phyloP scores from a whole-genome alignment of 2,329 filamentous ascomycete genomes.

The Claviceps sp. region DNA sequence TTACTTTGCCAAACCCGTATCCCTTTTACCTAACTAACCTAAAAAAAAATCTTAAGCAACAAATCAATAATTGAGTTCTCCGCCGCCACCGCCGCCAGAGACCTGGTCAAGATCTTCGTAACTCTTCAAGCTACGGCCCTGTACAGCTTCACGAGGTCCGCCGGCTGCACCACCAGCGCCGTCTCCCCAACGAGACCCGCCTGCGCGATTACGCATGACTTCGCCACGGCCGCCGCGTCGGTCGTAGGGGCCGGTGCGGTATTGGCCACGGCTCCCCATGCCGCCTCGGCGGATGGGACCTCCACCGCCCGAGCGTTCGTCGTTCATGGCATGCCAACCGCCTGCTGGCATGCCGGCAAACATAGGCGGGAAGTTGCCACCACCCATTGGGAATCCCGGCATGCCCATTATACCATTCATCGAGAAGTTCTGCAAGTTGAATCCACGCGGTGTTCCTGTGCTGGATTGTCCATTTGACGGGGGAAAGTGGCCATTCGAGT shows the following conservation, averaged over 20 bases:
- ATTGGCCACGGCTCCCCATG: constrained; percentile 35
- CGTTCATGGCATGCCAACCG: constrained; percentile 37
- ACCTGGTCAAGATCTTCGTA: constrained; percentile 95
- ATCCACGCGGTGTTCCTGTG: constrained; percentile 78
- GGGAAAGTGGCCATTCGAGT: constrained; percentile 91
- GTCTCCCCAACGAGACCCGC: constrained; percentile 54
- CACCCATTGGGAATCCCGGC: constrained; percentile 41
- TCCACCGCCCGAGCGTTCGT: constrained; percentile 41
- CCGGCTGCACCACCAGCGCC: constrained; percentile 64
- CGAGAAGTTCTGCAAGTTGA: constrained; percentile 66
- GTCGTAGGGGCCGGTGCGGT: constrained; percentile 61
- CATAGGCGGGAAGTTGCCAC: constrained; percentile 37
- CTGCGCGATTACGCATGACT: constrained; percentile 36
- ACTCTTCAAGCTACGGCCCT: constrained; percentile 85
- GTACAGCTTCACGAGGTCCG: constrained; percentile 80
- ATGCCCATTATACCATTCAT: constrained; percentile 47
- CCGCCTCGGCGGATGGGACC: constrained; percentile 59
- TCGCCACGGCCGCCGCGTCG: constrained; percentile 45
- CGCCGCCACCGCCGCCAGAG: constrained; percentile 53
- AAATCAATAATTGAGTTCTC: constrained; percentile 74
- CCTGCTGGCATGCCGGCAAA: constrained; percentile 37
- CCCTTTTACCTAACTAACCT: constrained; percentile 17
- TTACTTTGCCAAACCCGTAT: neutral
- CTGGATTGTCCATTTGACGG: constrained; percentile 61
- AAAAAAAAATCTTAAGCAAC: neutral